Conservation (phyloP, 2,329 filamentous ascomycete species). For the Pseudonectria buxi region DNA sequence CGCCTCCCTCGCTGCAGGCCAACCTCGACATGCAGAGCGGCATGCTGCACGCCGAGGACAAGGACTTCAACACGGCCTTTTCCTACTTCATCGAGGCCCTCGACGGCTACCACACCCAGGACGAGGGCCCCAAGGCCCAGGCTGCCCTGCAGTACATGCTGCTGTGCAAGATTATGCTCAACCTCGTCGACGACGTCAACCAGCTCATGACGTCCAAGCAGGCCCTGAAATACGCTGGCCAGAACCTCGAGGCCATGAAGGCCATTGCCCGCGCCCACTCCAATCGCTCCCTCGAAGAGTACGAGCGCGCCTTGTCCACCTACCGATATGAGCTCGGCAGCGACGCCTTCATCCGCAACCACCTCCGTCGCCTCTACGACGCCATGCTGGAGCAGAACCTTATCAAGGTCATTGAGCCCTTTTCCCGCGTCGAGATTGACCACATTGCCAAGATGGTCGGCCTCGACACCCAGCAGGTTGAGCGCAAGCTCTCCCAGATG, state of each 20-base stretch:
- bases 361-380: slow-evolving; percentile 92
- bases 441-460: slow-evolving; percentile 98
- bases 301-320: slow-evolving; percentile 82
- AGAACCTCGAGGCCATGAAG: slow-evolving; percentile 98
- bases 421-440: slow-evolving; percentile 91
- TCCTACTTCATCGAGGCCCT: slow-evolving; percentile 99
- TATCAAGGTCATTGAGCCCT: slow-evolving; percentile 99
- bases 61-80: slow-evolving; percentile 97
- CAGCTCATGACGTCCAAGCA: slow-evolving; percentile 93
- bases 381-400: slow-evolving; percentile 99
- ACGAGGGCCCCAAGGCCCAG: slow-evolving; percentile 85
- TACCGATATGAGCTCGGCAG: slow-evolving; percentile 92
- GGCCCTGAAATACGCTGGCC: slow-evolving; percentile 90
- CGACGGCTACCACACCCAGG: slow-evolving; percentile 91
- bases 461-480: slow-evolving; percentile 90
- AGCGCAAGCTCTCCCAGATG: slow-evolving; percentile 98
- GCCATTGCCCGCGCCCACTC: slow-evolving; percentile 92
- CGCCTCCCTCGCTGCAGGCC: slow-evolving; percentile 87
- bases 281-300: slow-evolving; percentile 93
- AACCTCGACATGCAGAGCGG: slow-evolving; percentile 98
- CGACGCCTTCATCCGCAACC: slow-evolving; percentile 94
- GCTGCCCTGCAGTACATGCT: slow-evolving; percentile 98
- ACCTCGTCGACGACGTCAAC: slow-evolving; percentile 92
- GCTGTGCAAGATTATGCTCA: slow-evolving; percentile 99
- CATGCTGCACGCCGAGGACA: slow-evolving; percentile 97